These are phyloP conservation scores for Penicillium hordei DNA, from an alignment of 2,329 filamentous ascomycete genomes.

Conservation along the genomic window DNA sequence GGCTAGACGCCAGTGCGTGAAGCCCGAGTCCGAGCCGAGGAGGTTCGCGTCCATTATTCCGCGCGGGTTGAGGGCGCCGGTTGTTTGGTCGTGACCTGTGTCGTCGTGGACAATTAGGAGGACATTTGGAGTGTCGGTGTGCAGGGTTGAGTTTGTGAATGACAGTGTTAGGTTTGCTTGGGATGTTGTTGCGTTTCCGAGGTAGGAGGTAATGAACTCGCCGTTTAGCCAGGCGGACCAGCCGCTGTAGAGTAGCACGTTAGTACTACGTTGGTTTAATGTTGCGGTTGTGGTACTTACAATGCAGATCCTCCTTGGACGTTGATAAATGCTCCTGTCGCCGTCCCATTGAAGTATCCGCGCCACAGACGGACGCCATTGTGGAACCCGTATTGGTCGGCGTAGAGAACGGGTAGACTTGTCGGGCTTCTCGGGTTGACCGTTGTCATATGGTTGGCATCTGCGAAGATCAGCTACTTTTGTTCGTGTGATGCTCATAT, in stretches of 20 bases:
- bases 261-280: background rate
- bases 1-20: conserved; percentile 59
- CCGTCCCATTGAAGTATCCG: conserved; percentile 42
- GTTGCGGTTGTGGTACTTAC: conserved; percentile 18
- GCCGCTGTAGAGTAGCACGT: conserved; percentile 40
- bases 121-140: conserved; percentile 53
- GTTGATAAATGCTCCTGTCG: conserved; percentile 47
- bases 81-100: conserved; percentile 34
- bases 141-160: conserved; percentile 52
- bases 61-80: conserved; percentile 31
- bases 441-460: conserved; percentile 45
- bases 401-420: conserved; percentile 49
- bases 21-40: conserved; percentile 48
- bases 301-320: conserved; percentile 56
- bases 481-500: too few relatives aligned
- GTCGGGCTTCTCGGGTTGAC: conserved; percentile 43
- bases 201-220: conserved; percentile 55
- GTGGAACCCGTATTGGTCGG: conserved; percentile 50
- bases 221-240: conserved; percentile 61
- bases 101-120: conserved; percentile 63
- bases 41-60: conserved; percentile 49
- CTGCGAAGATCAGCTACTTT: conserved; percentile 17
- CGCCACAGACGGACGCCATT: conserved; percentile 48
- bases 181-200: conserved; percentile 40
- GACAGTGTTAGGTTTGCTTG: conserved; percentile 44